These are phyloP conservation scores for Punica granatum DNA, from an alignment of 345 rosid genomes.

Conservation along the genomic window DNA sequence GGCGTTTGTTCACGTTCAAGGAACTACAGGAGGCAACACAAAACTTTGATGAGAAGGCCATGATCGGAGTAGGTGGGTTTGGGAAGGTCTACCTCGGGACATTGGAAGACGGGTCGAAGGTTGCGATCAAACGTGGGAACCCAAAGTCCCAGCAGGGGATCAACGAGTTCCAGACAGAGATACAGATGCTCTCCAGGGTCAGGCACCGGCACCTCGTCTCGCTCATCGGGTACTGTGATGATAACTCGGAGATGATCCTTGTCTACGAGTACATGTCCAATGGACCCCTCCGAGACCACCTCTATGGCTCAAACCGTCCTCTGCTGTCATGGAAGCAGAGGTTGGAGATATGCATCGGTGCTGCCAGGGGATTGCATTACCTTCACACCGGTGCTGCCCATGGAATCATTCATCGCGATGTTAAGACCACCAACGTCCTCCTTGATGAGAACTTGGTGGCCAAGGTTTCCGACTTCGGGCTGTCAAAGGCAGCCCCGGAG, in stretches of 20 bases:
- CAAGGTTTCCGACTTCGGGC: constrained; percentile 77
- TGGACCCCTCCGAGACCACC: constrained; percentile 76
- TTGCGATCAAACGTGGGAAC: constrained; percentile 68
- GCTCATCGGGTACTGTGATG: constrained; percentile 73
- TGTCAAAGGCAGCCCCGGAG: constrained; percentile 59
- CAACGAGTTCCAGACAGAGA: constrained; percentile 83
- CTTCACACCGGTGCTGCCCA: constrained; percentile 75
- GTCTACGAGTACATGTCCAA: constrained; percentile 83
- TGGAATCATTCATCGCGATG: constrained; percentile 79
- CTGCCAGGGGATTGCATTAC: constrained; percentile 77
- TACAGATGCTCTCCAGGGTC: constrained; percentile 75
- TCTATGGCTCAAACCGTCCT: constrained; percentile 48
- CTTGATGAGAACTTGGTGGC: constrained; percentile 74
- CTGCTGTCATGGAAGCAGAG: constrained; percentile 75
- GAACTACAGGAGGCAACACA: constrained; percentile 63
- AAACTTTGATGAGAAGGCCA: constrained; percentile 60
- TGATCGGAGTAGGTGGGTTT: constrained; percentile 79
- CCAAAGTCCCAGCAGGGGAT: constrained; percentile 70
- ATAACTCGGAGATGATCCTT: constrained; percentile 76
- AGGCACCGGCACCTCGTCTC: constrained; percentile 81
- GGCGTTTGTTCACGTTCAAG: constrained; percentile 45
- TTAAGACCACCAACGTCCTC: constrained; percentile 79
- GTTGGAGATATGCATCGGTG: constrained; percentile 72
- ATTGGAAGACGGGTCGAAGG: constrained; percentile 55
- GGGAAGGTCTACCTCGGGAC: constrained; percentile 69